Percentiles rank a stretch among this genome's conserved stretches.
Conservation (phyloP, 306 rosid species). For the Sicyos baderoa region DNA sequence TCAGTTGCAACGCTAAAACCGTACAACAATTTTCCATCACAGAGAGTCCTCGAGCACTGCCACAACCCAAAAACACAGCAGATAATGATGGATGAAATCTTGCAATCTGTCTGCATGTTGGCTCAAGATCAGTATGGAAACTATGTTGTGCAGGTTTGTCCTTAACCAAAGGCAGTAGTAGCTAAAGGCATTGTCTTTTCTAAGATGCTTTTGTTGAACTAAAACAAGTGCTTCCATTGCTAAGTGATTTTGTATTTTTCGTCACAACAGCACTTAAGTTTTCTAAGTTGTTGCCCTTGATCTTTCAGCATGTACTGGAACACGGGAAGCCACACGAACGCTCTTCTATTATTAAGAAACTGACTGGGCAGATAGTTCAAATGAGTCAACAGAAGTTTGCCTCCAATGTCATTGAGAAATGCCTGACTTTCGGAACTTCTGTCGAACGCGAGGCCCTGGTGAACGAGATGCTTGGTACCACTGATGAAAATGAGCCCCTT, state of each 20-base stretch:
- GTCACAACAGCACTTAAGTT: background rate
- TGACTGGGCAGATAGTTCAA: constrained; percentile 78
- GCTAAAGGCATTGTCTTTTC: background rate
- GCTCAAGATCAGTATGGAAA: constrained; percentile 99
- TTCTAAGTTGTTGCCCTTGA: constrained; percentile 4
- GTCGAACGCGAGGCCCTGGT: constrained; percentile 70
- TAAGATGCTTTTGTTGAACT: too few relatives aligned
- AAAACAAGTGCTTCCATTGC: too few relatives aligned
- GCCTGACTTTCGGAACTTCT: constrained; percentile 71
- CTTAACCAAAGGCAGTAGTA: constrained; percentile 5
- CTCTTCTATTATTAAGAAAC: constrained; percentile 62
- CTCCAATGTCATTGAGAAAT: constrained; percentile 84
- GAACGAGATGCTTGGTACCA: constrained; percentile 85
- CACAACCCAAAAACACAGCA: constrained; percentile 53
- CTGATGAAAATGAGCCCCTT: constrained; percentile 95
- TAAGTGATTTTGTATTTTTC: background rate
- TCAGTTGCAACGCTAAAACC: background rate
- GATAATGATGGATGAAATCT: constrained; percentile 81
- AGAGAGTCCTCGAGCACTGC: constrained; percentile 97
- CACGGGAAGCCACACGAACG: constrained; percentile 86
- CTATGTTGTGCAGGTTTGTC: constrained; percentile 84
- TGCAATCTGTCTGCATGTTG: constrained; percentile 73
- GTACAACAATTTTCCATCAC: constrained; percentile 13
- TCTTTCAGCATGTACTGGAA: constrained; percentile 72
- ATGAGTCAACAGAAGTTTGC: constrained; percentile 99